Evolutionary conservation across 129 eudicot species (phyloP), one percentile per base, ranked within the genome.

Genomic region (Chrysanthemum lavandulifolium): DNA sequence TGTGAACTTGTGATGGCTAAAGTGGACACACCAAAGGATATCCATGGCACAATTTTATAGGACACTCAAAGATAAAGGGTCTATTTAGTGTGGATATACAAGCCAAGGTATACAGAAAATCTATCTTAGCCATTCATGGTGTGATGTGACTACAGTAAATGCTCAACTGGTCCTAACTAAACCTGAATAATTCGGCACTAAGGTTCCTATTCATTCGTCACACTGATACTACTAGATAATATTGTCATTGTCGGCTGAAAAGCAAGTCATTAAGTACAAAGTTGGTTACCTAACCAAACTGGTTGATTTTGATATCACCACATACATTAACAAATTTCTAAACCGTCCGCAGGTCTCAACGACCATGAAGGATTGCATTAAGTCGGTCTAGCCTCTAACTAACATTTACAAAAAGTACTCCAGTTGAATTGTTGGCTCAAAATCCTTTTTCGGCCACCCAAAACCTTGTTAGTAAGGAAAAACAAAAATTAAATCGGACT

Each of bases 81-180:
- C 23, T 45, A 57, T 45, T 51, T 67, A 47, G 57, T 66, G 64
- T 69, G 71, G 65, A 61, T 43, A 33, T 23, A 15, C 49, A 23
- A 53, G 53, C 0, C 51, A 27, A 21, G 56, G 43, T 61, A 61
- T 27, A 61, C 15, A 23, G 56, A 54, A 65, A 55, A 66, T 66
- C 15, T 67, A 67, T 67, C n/a, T 40, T 45, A 57, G 48, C 58
- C 67, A 56, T 76, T 67, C 80, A 76, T 76, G 52, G 68, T 67
- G 61, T 76, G 73, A 43, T 45, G 76, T 48, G 48, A 47, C 76
- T 33, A 61, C 5, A 71, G 77, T 78, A 63, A 77, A 71, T 63
- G 82, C 77, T 27, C n/a, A 55, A 71, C 57, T 71, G 82, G 77
- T 78, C 76, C 68, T 67, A 55, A 5, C 36, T 54, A 36, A 56